Evolutionary conservation across 2,329 filamentous ascomycete species (phyloP).

Genomic region (Sporothrix pallida): DNA sequence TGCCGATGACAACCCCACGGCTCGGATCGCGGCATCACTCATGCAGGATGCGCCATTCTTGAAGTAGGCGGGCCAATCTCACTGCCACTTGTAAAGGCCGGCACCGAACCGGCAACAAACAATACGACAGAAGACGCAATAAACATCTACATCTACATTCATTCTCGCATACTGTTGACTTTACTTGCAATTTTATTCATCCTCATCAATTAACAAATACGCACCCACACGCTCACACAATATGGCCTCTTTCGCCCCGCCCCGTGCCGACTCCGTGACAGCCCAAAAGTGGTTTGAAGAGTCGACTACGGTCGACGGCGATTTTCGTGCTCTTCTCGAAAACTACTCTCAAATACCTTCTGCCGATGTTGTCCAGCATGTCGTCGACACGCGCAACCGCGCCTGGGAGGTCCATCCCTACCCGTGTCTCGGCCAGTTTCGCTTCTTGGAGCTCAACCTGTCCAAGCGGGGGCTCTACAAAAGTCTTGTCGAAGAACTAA

Average conservation of each 20-base stretch:
- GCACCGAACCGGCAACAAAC: slow-evolving; percentile 12
- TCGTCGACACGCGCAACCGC: slow-evolving; percentile 38
- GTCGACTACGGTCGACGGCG: slow-evolving; percentile 28
- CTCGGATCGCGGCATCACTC: slow-evolving; percentile 12
- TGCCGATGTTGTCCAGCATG: slow-evolving; percentile 33
- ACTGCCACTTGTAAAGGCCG: neutral
- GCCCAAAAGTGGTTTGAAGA: slow-evolving; percentile 32
- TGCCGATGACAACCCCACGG: neutral
- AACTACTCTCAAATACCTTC: slow-evolving; percentile 36
- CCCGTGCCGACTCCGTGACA: slow-evolving; percentile 22
- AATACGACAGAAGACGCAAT: too few species aligned
- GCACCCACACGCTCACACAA: neutral
- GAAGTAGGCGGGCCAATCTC: too few species aligned
- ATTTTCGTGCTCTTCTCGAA: slow-evolving; percentile 32
- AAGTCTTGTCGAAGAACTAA: slow-evolving; percentile 39
- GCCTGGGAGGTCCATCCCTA: slow-evolving; percentile 46
- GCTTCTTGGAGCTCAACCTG: slow-evolving; percentile 51
- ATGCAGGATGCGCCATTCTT: too few species aligned
- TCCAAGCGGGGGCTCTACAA: slow-evolving; percentile 44
- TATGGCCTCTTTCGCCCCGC: slow-evolving; percentile 22
- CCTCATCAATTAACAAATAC: too few species aligned
- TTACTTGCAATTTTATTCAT: too few species aligned
- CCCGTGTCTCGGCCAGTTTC: slow-evolving; percentile 52
- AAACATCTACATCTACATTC: too few species aligned
- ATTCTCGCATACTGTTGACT: too few species aligned